Base-by-base conservation (phyloP, 2,329 filamentous ascomycete species). In the Aspergillus proliferans region DNA sequence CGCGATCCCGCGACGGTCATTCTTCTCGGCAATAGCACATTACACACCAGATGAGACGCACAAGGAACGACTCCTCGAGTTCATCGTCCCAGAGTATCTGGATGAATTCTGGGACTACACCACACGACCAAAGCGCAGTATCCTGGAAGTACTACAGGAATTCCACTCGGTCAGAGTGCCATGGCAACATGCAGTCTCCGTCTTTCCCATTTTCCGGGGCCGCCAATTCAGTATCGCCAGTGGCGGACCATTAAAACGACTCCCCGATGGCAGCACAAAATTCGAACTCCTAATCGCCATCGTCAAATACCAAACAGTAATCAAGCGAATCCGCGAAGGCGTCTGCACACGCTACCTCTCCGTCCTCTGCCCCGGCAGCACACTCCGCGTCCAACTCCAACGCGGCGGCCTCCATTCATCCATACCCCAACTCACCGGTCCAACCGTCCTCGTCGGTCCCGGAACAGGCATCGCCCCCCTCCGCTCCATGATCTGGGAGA, bases 71-170 rank as follows among this genome's bases (percentile, higher is more conserved):
- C 79, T 98, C 0, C 69, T 86, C 7, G 93, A 98, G 63, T 93
- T 98, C 59, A 84, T 84, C 1, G 81, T 86, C 59, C 83, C 88
- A 0, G 80, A 86, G 42, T 88, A 85, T 59, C 82, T 92, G 5
- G 90, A 97, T 58, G 93, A 98, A 59, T 85, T 95, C 48, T 97
- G 88, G 72, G 92, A 98, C 70, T 98, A 98, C 65, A 93, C 93
- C 1, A 91, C 91, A 0, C 84, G 93, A 7, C 88, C 92, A 0
- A 85, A 90, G 30, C 85, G 93, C 30, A 94, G 87, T 50, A 95
- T 97, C 49, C 75, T 98, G 5, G 93, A 98, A 69, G 86, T 95
- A 3, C 78, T 98, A 24, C 84, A 92, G 49, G 93, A 98, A 59
- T 98, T 98, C 60, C 80, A 86, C 39, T 85, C 82, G 0, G 86